Percentiles rank a stretch among this genome's conserved stretches.
These are phyloP conservation scores for Suillus variegatus DNA, from an alignment of 768 basidiomycete genomes.

Conservation along the genomic window DNA sequence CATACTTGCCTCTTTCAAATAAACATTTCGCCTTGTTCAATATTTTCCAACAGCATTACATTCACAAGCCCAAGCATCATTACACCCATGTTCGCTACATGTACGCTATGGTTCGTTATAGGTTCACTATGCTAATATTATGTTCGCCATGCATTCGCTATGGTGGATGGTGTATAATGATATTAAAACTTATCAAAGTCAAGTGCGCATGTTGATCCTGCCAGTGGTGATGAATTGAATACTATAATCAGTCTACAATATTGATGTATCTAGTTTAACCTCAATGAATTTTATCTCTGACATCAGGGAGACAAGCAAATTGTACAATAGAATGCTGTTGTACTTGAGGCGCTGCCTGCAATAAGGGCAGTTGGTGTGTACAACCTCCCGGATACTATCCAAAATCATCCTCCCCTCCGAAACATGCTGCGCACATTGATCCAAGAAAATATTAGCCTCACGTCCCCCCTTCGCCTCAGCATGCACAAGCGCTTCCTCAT, in stretches of 20 bases:
- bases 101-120: too few species aligned
- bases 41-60: too few species aligned
- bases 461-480: neutral
- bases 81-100: too few species aligned
- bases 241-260: too few species aligned
- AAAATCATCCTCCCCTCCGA: neutral
- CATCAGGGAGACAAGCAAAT: neutral
- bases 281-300: slow-evolving; percentile 4
- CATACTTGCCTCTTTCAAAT: too few species aligned
- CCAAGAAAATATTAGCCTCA: neutral
- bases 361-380: neutral
- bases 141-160: neutral
- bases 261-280: neutral
- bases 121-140: too few species aligned
- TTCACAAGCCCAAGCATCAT: too few species aligned
- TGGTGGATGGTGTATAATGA: too few species aligned
- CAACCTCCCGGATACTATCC: neutral
- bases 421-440: neutral
- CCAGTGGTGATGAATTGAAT: too few species aligned
- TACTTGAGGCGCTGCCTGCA: neutral
- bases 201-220: too few species aligned
- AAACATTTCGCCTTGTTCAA: too few species aligned
- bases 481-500: neutral
- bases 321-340: neutral
- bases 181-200: too few species aligned